Evolutionary conservation across 2,329 filamentous ascomycete genomes (phyloP).

Genomic region (Aureobasidium sp.): DNA sequence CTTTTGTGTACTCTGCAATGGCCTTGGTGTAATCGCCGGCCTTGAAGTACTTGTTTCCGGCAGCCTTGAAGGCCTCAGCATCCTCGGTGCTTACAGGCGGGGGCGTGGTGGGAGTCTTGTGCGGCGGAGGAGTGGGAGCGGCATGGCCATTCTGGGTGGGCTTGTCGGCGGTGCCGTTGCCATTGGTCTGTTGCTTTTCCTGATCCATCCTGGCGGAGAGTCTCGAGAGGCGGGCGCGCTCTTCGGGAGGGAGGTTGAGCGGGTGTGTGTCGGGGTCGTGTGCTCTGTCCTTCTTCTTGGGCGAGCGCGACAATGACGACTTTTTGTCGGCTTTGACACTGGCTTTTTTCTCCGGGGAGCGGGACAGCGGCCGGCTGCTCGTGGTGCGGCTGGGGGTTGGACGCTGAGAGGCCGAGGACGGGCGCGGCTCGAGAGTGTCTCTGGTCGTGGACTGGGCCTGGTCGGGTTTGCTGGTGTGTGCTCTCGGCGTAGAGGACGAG

Average conservation of each 20-base stretch:
- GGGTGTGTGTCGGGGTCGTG: slow-evolving; percentile 68
- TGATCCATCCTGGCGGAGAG: slow-evolving; percentile 38
- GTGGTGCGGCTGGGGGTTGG: neutral
- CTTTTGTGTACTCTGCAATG: slow-evolving; percentile 90
- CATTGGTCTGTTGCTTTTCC: slow-evolving; percentile 42
- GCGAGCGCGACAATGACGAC: slow-evolving; percentile 4
- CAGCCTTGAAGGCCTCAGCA: slow-evolving; percentile 83
- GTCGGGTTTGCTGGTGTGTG: neutral
- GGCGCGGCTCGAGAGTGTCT: neutral
- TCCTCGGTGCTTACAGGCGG: slow-evolving; percentile 44
- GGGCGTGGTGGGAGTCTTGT: slow-evolving; percentile 47
- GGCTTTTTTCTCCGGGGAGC: slow-evolving; percentile 1
- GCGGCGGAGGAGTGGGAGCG: slow-evolving; percentile 60
- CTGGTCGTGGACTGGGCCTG: neutral
- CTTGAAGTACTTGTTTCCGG: slow-evolving; percentile 96
- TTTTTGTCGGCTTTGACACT: slow-evolving; percentile 1
- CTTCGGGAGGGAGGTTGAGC: slow-evolving; percentile 81
- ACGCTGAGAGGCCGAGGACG: neutral
- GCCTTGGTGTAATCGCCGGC: slow-evolving; percentile 81
- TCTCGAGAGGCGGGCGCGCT: slow-evolving; percentile 66
- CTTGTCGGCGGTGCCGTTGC: slow-evolving; percentile 71
- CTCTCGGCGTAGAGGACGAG: neutral
- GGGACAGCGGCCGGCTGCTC: neutral
- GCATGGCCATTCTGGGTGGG: slow-evolving; percentile 43
- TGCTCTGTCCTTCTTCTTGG: slow-evolving; percentile 8